Evolutionary conservation across 768 basidiomycete species (phyloP), one percentile per base, ranked within the genome.

Genomic region (Flagelloscypha sp.): DNA sequence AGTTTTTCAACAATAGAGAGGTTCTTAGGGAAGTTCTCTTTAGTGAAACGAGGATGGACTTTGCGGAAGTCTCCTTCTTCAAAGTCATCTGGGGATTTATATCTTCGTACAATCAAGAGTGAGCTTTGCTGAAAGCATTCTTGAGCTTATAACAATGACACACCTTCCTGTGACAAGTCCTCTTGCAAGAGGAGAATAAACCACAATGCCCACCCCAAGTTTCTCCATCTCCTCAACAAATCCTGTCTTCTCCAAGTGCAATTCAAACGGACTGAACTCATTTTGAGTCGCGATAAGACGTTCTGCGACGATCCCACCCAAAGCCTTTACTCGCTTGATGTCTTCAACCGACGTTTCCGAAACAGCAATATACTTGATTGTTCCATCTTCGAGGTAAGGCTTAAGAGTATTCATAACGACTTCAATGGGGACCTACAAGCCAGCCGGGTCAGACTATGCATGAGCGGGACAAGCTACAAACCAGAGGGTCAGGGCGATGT

Each of bases 151-250:
- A 33, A 21, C n/a, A 7, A 19, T 16, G 7, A 42, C 43, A 17
- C 32, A 49, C 42, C 34, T 48, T 7, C 58, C 59, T 7, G 49
- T 59, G n/a, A 66, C 37, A 12, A 65, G 48, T 10, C 65, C 65
- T 27, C 58, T 52, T 3, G 61, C 59, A 11, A 60, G 44, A 7
- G 60, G 60, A 15, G 49, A 48, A 24, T 62, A 62, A 10, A 54
- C 53, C 2, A 62, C 55, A 24, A 62, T 33, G 11, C 48, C 46
- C 4, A 60, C 50, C 3, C 60, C 59, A 13, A 48, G 38, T 41
- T 57, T 57, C 22, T 48, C 16, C 17, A 50, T 51, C 8, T 51
- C 45, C 12, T 49, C 47, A 23, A 56, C 31, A 19, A 63, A 27
- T 8, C 52, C 57, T 25, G 42, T 42, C 20, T 40, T 37, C 16